Percentiles rank a stretch among this genome's conserved stretches.
These are phyloP conservation scores for Claviceps pazoutovae DNA, from an alignment of 2,329 filamentous ascomycete genomes.

Conservation along the genomic window DNA sequence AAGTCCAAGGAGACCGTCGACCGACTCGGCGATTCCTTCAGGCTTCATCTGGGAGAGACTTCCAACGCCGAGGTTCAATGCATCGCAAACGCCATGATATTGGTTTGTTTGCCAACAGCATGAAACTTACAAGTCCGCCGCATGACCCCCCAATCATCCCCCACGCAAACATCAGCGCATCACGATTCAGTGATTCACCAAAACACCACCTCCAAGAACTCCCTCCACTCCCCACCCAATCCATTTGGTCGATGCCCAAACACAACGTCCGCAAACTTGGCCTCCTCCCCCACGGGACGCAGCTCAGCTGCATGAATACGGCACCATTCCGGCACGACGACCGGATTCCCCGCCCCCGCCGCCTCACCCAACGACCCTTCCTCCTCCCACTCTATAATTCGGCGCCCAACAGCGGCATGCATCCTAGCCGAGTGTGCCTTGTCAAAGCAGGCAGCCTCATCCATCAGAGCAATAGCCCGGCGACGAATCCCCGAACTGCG, in stretches of 20 bases:
- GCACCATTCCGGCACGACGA: conserved; percentile 4
- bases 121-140: no score
- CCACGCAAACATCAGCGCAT: no score
- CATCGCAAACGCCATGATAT: no score
- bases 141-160: no score
- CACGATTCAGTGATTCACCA: background rate
- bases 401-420: background rate
- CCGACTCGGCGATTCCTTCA: no score
- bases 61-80: no score
- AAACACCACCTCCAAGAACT: conserved; percentile 1
- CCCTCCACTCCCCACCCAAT: conserved; percentile 3
- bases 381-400: conserved; percentile 5
- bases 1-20: no score
- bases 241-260: conserved; percentile 2
- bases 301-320: conserved; percentile 4
- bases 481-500: conserved; percentile 6
- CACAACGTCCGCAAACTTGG: background rate
- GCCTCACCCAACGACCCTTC: conserved; percentile 4
- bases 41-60: no score
- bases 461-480: conserved; percentile 6
- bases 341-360: background rate
- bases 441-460: conserved; percentile 2
- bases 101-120: no score
- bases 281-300: background rate
- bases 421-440: background rate